These are phyloP conservation scores for Cladosporium colombiae DNA, from an alignment of 2,329 filamentous ascomycete genomes.

Conservation along the genomic window DNA sequence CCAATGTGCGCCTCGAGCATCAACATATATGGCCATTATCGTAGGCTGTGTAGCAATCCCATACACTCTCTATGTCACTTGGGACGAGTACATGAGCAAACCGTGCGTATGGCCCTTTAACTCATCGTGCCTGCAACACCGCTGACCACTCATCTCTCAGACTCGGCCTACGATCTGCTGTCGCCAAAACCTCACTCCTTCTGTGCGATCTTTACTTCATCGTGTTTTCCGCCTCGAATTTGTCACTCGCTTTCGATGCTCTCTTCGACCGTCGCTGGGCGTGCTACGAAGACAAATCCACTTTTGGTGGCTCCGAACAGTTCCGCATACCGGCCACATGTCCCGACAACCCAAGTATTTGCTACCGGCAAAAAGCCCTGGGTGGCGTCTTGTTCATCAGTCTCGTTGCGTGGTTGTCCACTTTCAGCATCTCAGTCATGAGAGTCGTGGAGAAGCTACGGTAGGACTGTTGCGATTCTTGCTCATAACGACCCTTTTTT, in stretches of 20 bases:
- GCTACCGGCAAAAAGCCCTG: conserved; percentile 67
- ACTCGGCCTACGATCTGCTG: conserved; percentile 78
- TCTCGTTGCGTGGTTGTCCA: conserved; percentile 84
- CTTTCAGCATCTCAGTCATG: conserved; percentile 73
- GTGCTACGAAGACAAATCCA: conserved; percentile 38
- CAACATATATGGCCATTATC: conserved; percentile 83
- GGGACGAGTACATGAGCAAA: conserved; percentile 93
- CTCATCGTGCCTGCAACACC: neutral
- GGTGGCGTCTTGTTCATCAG: conserved; percentile 78
- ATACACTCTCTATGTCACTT: conserved; percentile 91
- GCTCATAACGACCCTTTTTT: neutral
- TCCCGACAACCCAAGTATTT: conserved; percentile 50
- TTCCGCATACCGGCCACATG: conserved; percentile 36
- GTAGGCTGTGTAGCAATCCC: conserved; percentile 87
- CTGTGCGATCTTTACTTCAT: conserved; percentile 95
- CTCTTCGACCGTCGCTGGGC: conserved; percentile 64
- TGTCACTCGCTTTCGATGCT: conserved; percentile 84
- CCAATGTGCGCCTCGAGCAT: conserved; percentile 52
- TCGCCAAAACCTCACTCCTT: conserved; percentile 84
- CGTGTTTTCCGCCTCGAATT: conserved; percentile 92
- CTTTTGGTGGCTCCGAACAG: conserved; percentile 22
- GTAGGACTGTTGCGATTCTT: conserved; percentile 6
- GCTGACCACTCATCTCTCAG: conserved; percentile 24
- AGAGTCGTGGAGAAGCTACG: conserved; percentile 41
- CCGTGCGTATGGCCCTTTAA: conserved; percentile 49